Evolutionary conservation across 2,329 filamentous ascomycete genomes (phyloP).

Genomic region (Beauveria asiatica): DNA sequence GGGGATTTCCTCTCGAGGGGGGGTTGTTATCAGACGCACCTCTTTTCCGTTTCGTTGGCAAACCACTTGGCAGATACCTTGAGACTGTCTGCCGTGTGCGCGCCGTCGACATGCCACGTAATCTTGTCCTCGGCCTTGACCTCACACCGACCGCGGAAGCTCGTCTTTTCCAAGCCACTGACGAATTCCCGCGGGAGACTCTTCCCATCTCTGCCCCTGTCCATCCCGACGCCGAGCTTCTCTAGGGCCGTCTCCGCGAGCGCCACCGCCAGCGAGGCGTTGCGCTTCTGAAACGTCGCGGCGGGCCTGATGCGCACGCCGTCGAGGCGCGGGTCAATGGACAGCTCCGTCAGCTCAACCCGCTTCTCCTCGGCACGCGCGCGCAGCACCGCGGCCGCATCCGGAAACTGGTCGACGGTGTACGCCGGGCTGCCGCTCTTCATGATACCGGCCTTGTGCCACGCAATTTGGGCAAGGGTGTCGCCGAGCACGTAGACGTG

Average conservation of each 20-base stretch:
- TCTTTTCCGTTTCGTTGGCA: constrained; percentile 36
- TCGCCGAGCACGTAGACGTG: constrained; percentile 55
- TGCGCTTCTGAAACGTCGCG: constrained; percentile 50
- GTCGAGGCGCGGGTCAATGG: constrained; percentile 36
- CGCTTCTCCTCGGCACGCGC: constrained; percentile 44
- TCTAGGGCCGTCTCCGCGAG: constrained; percentile 42
- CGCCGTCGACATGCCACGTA: constrained; percentile 85
- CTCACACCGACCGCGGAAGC: constrained; percentile 73
- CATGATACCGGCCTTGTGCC: constrained; percentile 68
- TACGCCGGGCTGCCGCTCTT: constrained; percentile 52
- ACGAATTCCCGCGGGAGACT: constrained; percentile 56
- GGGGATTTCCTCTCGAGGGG: neutral
- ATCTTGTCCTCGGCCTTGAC: constrained; percentile 46
- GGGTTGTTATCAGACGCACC: constrained; percentile 16
- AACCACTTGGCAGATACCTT: constrained; percentile 79
- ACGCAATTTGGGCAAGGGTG: constrained; percentile 58
- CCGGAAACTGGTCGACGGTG: constrained; percentile 42
- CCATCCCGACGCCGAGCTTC: constrained; percentile 30
- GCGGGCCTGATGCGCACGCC: constrained; percentile 41
- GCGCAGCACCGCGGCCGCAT: constrained; percentile 36
- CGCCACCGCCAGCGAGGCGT: constrained; percentile 44
- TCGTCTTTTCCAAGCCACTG: constrained; percentile 64
- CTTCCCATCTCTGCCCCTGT: constrained; percentile 16
- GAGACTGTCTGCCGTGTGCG: constrained; percentile 87
- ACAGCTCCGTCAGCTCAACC: constrained; percentile 38